phyloP scores from a whole-genome alignment of 73 alveolate genomes.

The Paramecium biaurelia region DNA sequence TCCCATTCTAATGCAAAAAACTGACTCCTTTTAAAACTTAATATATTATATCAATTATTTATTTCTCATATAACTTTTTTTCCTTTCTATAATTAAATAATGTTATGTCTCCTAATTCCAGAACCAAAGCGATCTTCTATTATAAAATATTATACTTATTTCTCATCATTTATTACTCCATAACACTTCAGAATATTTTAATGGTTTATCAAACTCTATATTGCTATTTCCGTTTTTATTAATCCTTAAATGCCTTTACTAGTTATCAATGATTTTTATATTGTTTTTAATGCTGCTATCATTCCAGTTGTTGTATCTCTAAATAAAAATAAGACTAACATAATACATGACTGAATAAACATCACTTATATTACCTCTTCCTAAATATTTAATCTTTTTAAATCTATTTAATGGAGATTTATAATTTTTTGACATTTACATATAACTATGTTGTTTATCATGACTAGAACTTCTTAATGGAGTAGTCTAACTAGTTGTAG shows the following conservation, averaged over 20 bases:
- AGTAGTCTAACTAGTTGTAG: background rate
- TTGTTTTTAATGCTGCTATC: constrained; percentile 19
- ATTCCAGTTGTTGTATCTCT: constrained; percentile 4
- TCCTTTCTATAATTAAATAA: background rate
- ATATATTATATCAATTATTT: background rate
- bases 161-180: constrained; percentile 11
- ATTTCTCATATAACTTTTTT: background rate
- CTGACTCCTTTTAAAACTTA: constrained; percentile 73
- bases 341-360: constrained; percentile 19
- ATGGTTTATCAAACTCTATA: background rate
- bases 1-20: constrained; percentile 77
- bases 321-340: background rate
- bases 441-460: background rate
- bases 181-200: background rate
- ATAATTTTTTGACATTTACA: background rate
- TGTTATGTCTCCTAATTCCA: background rate
- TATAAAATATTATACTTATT: background rate
- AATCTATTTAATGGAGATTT: constrained; percentile 36
- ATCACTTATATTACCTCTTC: constrained; percentile 42
- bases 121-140: background rate
- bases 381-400: constrained; percentile 36
- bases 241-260: background rate
- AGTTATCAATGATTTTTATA: background rate
- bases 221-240: background rate
- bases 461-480: background rate